A percentile compares a stretch with the other conserved stretches of the same genome.
Evolutionary conservation across 2,329 filamentous ascomycete genomes (phyloP).

Genomic region (Cytospora mali): DNA sequence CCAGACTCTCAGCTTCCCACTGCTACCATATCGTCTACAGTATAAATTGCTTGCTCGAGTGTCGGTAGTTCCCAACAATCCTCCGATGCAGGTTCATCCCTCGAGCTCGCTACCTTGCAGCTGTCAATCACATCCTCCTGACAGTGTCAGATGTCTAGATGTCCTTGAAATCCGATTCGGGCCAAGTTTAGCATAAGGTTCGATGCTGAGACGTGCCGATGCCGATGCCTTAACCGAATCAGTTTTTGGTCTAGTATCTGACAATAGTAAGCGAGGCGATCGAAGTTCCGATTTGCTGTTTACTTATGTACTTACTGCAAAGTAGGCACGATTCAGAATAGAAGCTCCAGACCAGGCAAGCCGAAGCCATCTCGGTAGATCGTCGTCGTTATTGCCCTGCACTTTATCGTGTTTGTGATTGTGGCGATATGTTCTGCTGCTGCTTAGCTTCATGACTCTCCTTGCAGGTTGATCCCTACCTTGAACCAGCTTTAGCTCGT

Average conservation of each 20-base stretch:
- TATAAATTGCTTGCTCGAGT: neutral
- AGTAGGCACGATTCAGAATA: slow-evolving; percentile 14
- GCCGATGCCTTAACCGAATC: slow-evolving; percentile 6
- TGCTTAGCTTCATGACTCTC: slow-evolving; percentile 16
- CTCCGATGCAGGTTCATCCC: slow-evolving; percentile 25
- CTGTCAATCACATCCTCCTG: too few species aligned
- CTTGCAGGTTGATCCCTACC: neutral
- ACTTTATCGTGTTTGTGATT: neutral
- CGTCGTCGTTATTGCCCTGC: neutral
- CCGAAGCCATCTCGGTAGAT: neutral
- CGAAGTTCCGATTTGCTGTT: slow-evolving; percentile 15
- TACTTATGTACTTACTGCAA: slow-evolving; percentile 1
- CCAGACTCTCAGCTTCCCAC: neutral
- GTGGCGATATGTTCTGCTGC: neutral
- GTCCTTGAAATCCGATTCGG: slow-evolving; percentile 10
- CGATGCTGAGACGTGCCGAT: too few species aligned
- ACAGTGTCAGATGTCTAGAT: too few species aligned
- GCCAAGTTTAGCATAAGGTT: slow-evolving; percentile 22
- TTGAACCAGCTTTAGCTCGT: slow-evolving; percentile 5
- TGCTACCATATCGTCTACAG: neutral
- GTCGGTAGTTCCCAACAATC: slow-evolving; percentile 16
- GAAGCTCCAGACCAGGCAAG: slow-evolving; percentile 8
- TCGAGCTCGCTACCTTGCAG: slow-evolving; percentile 20
- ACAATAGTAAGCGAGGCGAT: slow-evolving; percentile 7
- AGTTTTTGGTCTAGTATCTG: slow-evolving; percentile 6